Percentiles rank a stretch among this genome's conserved stretches.
phyloP scores from a whole-genome alignment of 305 asterid species.

The Withania somnifera region DNA sequence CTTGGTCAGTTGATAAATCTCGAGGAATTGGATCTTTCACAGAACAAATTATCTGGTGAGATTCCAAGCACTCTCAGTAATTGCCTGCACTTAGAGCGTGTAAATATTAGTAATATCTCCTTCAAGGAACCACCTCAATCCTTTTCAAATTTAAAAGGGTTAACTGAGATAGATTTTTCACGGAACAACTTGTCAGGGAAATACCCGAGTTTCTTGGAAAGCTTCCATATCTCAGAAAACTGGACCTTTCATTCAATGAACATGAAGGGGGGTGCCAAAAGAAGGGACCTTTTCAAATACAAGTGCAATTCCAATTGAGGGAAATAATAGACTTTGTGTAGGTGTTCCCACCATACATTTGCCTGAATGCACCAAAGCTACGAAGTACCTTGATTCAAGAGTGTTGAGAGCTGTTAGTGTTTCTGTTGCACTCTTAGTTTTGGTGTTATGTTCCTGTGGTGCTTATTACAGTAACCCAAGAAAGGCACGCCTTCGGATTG shows the following conservation, averaged over 20 bases:
- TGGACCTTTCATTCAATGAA: slow-evolving; percentile 28
- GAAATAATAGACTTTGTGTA: slow-evolving; percentile 25
- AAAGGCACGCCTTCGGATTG: neutral
- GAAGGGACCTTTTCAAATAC: slow-evolving; percentile 20
- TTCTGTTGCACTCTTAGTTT: neutral
- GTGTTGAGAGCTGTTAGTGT: neutral
- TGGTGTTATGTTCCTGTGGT: neutral
- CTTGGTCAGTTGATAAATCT: slow-evolving; percentile 17
- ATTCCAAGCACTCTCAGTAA: slow-evolving; percentile 19
- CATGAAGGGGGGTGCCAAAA: slow-evolving; percentile 24
- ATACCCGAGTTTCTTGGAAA: slow-evolving; percentile 19
- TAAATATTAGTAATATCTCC: slow-evolving; percentile 5
- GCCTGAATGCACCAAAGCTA: neutral
- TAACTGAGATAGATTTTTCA: slow-evolving; percentile 18
- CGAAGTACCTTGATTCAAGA: neutral
- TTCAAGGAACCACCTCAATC: slow-evolving; percentile 18
- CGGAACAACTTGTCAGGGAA: slow-evolving; percentile 22
- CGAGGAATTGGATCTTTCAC: slow-evolving; percentile 16
- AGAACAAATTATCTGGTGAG: slow-evolving; percentile 19
- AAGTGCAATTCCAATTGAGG: slow-evolving; percentile 11
- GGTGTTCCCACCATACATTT: slow-evolving; percentile 14
- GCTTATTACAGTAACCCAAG: slow-evolving; percentile 3
- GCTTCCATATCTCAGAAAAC: slow-evolving; percentile 12
- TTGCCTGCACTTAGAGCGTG: slow-evolving; percentile 15
- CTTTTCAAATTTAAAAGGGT: slow-evolving; percentile 11